Conservation (phyloP, 2,329 filamentous ascomycete genomes). For the Chaetomium olivaceum region DNA sequence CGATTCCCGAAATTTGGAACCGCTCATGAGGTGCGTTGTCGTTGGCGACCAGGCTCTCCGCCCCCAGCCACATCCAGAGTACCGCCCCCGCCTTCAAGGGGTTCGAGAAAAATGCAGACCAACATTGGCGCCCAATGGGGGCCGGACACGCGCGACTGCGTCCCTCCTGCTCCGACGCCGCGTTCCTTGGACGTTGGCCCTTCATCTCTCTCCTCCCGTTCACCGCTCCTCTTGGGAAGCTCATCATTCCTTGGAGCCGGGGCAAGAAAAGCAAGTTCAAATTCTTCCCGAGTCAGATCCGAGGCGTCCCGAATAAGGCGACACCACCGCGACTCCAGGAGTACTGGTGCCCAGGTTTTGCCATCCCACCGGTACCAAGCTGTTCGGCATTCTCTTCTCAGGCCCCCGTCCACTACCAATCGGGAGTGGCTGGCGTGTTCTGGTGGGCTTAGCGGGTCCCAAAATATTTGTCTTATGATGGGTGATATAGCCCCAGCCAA, state of each 20-base stretch:
- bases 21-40: not conserved
- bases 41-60: not conserved
- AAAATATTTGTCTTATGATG: conserved; percentile 27
- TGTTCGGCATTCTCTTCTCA: not conserved
- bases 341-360: not conserved
- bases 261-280: not conserved
- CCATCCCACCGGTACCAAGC: not conserved
- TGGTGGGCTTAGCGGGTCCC: conserved; percentile 22
- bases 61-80: conserved; percentile 6
- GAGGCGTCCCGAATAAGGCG: not conserved
- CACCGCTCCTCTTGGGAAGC: conserved; percentile 3
- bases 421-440: not conserved
- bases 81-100: not conserved
- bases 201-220: conserved; percentile 1
- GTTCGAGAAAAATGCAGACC: conserved; percentile 16
- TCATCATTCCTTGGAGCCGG: not conserved
- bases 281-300: not conserved
- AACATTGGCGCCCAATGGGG: conserved; percentile 21
- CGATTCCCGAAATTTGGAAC: conserved; percentile 19
- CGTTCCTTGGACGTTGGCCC: conserved; percentile 1
- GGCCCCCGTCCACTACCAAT: not conserved
- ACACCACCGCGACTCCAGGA: not conserved
- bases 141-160: conserved; percentile 8
- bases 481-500: conserved; percentile 24
- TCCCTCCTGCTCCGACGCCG: conserved; percentile 10